Percentiles rank a stretch among this genome's conserved stretches.
These are phyloP conservation scores for Fusarium xyrophilum DNA, from an alignment of 2,329 filamentous ascomycete species.

Conservation along the genomic window DNA sequence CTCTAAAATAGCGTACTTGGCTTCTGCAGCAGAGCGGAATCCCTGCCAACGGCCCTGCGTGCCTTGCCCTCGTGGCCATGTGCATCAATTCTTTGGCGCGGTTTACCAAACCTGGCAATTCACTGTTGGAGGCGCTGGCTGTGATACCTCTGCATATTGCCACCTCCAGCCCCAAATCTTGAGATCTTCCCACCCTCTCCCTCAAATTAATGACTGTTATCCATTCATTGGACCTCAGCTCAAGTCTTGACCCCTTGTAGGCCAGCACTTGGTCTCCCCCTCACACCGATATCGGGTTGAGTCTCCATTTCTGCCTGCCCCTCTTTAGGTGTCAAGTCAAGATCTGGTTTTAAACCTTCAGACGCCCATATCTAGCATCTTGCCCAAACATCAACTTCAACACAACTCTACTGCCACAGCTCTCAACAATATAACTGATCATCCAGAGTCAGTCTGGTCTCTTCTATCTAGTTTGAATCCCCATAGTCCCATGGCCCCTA, in stretches of 20 bases:
- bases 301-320: constrained; percentile 33
- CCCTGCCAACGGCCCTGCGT: constrained; percentile 28
- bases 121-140: neutral
- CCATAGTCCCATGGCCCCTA: constrained; percentile 45
- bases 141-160: constrained; percentile 18
- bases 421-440: neutral
- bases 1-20: constrained; percentile 18
- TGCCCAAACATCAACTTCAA: constrained; percentile 1
- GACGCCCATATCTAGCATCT: constrained; percentile 10
- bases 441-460: neutral
- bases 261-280: neutral
- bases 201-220: constrained; percentile 19
- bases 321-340: constrained; percentile 26
- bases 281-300: constrained; percentile 33
- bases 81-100: constrained; percentile 4
- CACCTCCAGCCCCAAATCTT: constrained; percentile 26
- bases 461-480: neutral
- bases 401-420: neutral
- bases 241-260: neutral
- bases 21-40: constrained; percentile 11
- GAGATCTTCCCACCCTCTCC: constrained; percentile 28
- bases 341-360: constrained; percentile 23
- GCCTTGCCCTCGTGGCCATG: constrained; percentile 31
- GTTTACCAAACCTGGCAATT: constrained; percentile 6
- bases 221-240: constrained; percentile 6